Percentiles rank a stretch among this genome's conserved stretches.
Evolutionary conservation across 2,329 filamentous ascomycete species (phyloP).

Genomic region (Fusarium haematococcum): DNA sequence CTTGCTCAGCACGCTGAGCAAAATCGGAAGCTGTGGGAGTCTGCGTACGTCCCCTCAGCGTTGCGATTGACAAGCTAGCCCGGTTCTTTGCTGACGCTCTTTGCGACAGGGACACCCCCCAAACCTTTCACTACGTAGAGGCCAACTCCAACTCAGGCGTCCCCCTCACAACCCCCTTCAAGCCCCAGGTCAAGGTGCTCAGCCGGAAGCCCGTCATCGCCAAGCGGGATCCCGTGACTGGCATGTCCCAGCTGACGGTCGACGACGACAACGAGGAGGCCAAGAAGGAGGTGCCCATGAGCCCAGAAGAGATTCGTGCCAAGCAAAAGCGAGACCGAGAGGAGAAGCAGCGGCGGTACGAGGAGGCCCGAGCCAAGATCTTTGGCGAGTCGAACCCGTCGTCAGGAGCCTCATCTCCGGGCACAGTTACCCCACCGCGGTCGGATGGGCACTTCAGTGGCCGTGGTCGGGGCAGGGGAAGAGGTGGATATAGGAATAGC

Average conservation of each 20-base stretch:
- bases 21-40: slow-evolving; percentile 89
- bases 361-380: slow-evolving; percentile 87
- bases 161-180: slow-evolving; percentile 74
- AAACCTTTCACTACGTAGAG: slow-evolving; percentile 81
- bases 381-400: slow-evolving; percentile 74
- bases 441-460: slow-evolving; percentile 50
- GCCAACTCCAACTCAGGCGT: slow-evolving; percentile 64
- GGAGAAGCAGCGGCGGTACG: slow-evolving; percentile 91
- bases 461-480: slow-evolving; percentile 60
- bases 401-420: slow-evolving; percentile 72
- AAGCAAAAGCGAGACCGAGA: slow-evolving; percentile 84
- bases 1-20: slow-evolving; percentile 83
- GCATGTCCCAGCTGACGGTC: slow-evolving; percentile 58
- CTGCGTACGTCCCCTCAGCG: slow-evolving; percentile 71
- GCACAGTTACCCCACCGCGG: slow-evolving; percentile 69
- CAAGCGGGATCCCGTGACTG: slow-evolving; percentile 66
- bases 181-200: slow-evolving; percentile 84
- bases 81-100: slow-evolving; percentile 13
- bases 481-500: slow-evolving; percentile 50
- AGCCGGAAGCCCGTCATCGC: slow-evolving; percentile 81
- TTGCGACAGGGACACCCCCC: slow-evolving; percentile 73
- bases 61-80: slow-evolving; percentile 1
- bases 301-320: slow-evolving; percentile 80
- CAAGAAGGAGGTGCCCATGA: slow-evolving; percentile 71
- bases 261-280: slow-evolving; percentile 71